Evolutionary conservation across 2,329 filamentous ascomycete species (phyloP), one percentile per base, ranked within the genome.

Genomic region (Fusarium nygamai): DNA sequence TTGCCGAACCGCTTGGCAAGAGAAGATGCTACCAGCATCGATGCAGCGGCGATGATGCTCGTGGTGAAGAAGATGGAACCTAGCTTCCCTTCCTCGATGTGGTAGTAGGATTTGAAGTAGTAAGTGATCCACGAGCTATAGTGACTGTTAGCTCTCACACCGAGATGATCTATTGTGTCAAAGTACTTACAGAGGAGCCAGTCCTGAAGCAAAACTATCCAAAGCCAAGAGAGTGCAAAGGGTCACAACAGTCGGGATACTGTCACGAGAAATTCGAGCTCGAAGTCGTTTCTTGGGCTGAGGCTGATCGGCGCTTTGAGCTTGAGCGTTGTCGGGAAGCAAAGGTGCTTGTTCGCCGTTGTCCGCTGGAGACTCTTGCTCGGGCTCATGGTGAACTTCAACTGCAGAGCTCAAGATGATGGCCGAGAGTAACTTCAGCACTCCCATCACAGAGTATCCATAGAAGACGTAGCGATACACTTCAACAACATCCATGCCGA

Each of bases 171-270:
- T 12, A 4, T 78, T 5, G 80, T 81, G 19, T 80, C 77, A 31
- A 4, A 6, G 29, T 13, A 83, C 88, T 80, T 83, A 91, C 85
- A 90, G 78, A 29, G 90, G 89, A 8, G 91, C 91, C 79, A 95
- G 87, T 5, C 93, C 93, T 3, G 90, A 92, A 3, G 92, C 92
- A 64, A 94, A 88, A 1, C 90, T 88, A 79, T 95, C 93, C 11
- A 94, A 78, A 3, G 87, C 88, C 75, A 94, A 92, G 4, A 96
- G 83, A 13, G 92, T 81, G 78, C 91, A 92, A 0, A 96, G 85
- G 57, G 90, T 89, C 59, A 88, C 80, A 11, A 93, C 84, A 36
- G 91, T 85, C 1, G 83, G 77, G 12, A 86, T 82, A 41, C 87
- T 91, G n/a, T 88, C 83, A 6, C 81, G 82, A 10, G 89, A 90